A percentile compares a stretch with the other conserved stretches of the same genome.
phyloP scores from a whole-genome alignment of 2,329 filamentous ascomycete species.

The Hymenoscyphus fraxineus region DNA sequence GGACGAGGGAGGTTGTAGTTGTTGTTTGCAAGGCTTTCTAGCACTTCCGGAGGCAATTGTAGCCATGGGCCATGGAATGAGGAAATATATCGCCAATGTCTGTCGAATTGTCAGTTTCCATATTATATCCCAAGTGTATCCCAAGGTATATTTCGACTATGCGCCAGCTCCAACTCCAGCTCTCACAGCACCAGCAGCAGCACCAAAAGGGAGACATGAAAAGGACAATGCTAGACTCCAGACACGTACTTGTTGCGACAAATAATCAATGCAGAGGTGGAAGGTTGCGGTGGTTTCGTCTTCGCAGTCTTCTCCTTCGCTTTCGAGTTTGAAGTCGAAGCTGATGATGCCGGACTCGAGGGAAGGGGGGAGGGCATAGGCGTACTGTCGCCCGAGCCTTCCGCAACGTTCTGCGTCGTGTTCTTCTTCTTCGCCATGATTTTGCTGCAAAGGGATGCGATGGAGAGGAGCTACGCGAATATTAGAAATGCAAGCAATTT shows the following conservation, averaged over 20 bases:
- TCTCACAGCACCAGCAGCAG: neutral
- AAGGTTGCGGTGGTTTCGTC: slow-evolving; percentile 34
- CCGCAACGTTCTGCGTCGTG: slow-evolving; percentile 38
- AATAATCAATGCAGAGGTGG: slow-evolving; percentile 52
- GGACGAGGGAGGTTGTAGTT: slow-evolving; percentile 76
- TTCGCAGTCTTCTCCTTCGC: slow-evolving; percentile 23
- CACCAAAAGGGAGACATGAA: neutral
- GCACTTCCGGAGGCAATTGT: slow-evolving; percentile 71
- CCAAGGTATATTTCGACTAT: neutral
- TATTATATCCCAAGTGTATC: neutral
- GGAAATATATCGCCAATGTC: slow-evolving; percentile 82
- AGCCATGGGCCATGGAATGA: slow-evolving; percentile 82
- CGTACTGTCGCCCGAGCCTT: slow-evolving; percentile 24
- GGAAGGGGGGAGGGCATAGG: slow-evolving; percentile 8
- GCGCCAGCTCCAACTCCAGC: neutral
- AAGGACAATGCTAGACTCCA: neutral
- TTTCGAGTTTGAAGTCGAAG: slow-evolving; percentile 25
- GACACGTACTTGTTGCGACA: slow-evolving; percentile 66
- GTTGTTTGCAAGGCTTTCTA: slow-evolving; percentile 73
- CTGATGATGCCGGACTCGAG: slow-evolving; percentile 19
- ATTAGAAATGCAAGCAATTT: neutral
- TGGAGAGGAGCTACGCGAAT: neutral
- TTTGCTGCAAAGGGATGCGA: neutral
- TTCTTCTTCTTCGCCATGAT: slow-evolving; percentile 47
- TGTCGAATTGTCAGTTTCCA: slow-evolving; percentile 36